Percentiles rank a stretch among this genome's conserved stretches.
phyloP scores from a whole-genome alignment of 1,284 basidiomycete genomes.

The Boletus calvinii region DNA sequence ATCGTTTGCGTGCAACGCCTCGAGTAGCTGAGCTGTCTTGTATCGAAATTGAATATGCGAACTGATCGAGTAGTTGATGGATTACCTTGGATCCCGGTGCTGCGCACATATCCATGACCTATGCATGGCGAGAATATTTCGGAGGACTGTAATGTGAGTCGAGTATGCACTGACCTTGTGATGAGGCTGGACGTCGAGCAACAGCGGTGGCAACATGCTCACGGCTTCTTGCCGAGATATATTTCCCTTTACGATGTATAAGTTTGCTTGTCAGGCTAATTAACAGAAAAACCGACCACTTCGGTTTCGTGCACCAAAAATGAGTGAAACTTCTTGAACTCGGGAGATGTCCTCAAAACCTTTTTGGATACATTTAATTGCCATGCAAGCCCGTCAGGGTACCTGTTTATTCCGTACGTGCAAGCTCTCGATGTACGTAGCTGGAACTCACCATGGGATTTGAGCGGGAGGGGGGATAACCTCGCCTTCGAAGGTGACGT shows the following conservation, averaged over 20 bases:
- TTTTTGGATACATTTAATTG: conserved; percentile 92
- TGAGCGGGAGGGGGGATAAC: conserved; percentile 77
- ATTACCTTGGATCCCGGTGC: conserved; percentile 94
- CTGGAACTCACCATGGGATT: conserved; percentile 69
- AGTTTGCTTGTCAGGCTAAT: background rate
- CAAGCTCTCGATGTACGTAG: background rate
- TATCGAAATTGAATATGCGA: background rate
- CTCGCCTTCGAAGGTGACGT: conserved; percentile 79
- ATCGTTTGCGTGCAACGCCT: conserved; percentile 79
- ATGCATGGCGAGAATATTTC: conserved; percentile 2
- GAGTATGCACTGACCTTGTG: conserved; percentile 57
- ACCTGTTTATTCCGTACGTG: conserved; percentile 51
- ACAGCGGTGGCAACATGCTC: conserved; percentile 96
- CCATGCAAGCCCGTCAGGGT: conserved; percentile 94
- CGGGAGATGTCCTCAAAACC: conserved; percentile 85
- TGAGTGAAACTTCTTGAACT: conserved; percentile 95
- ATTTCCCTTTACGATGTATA: conserved; percentile 66
- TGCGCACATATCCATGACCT: conserved; percentile 99
- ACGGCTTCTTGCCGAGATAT: conserved; percentile 97
- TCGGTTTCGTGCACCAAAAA: conserved; percentile 99
- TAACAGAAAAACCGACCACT: conserved; percentile 58
- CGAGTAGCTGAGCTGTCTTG: conserved; percentile 87
- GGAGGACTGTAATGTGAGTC: background rate
- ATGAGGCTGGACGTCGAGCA: conserved; percentile 92
- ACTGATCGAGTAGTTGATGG: conserved; percentile 27